A percentile compares a stretch with the other conserved stretches of the same genome.
Evolutionary conservation across 2,329 filamentous ascomycete genomes (phyloP).

Genomic region (Aphanoascus verrucosus): DNA sequence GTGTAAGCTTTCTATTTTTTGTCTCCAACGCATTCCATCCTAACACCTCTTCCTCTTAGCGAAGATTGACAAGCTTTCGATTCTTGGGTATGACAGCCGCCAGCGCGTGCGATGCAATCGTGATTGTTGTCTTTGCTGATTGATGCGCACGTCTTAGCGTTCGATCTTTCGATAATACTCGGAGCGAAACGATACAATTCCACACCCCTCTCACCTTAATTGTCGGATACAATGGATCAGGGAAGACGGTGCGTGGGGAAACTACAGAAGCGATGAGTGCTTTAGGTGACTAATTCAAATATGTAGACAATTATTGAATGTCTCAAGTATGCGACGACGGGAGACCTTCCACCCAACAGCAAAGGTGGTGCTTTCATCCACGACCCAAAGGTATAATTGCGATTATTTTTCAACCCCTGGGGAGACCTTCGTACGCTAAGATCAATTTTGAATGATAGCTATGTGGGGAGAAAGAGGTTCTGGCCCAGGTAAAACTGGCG

Average conservation of each 20-base stretch:
- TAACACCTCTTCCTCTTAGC: constrained; percentile 39
- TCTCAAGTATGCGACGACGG: constrained; percentile 94
- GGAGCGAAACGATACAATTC: constrained; percentile 72
- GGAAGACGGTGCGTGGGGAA: constrained; percentile 58
- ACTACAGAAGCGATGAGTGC: not conserved
- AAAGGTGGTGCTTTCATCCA: constrained; percentile 87
- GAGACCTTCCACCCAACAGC: constrained; percentile 83
- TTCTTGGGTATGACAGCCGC: constrained; percentile 50
- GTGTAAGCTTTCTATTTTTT: constrained; percentile 13
- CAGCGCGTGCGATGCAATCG: not conserved
- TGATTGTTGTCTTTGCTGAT: not conserved
- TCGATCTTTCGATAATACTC: constrained; percentile 72
- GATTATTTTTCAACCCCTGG: not conserved
- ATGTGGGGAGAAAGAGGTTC: constrained; percentile 72
- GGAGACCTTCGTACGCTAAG: not conserved
- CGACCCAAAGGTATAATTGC: constrained; percentile 63
- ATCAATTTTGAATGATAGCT: constrained; percentile 38
- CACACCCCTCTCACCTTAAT: constrained; percentile 87
- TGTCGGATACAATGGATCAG: constrained; percentile 92
- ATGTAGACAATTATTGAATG: constrained; percentile 88
- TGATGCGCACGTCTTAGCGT: constrained; percentile 37
- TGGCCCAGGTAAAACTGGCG: constrained; percentile 81
- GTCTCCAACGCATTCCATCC: too few relatives aligned
- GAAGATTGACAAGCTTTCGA: constrained; percentile 79
- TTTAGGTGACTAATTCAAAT: constrained; percentile 7